Percentiles rank a stretch among this genome's conserved stretches.
These are phyloP conservation scores for Xylaria multiplex DNA, from an alignment of 2,329 filamentous ascomycete species.

Conservation along the genomic window DNA sequence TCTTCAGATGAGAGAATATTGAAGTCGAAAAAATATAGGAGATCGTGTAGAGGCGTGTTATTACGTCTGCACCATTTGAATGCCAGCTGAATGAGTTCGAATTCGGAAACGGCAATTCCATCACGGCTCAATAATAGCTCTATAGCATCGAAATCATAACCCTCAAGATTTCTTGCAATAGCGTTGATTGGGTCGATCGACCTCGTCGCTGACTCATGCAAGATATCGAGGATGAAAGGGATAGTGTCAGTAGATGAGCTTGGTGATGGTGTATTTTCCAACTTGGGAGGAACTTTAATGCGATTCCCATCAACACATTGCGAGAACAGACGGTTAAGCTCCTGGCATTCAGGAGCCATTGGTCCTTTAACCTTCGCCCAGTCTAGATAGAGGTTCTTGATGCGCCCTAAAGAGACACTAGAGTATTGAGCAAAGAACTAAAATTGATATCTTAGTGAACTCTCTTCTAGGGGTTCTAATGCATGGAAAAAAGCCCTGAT, in stretches of 20 bases:
- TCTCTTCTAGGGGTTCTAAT: neutral
- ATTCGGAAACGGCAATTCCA: constrained; percentile 24
- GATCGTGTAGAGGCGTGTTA: constrained; percentile 10
- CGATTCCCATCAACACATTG: constrained; percentile 28
- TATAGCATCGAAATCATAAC: constrained; percentile 23
- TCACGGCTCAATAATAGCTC: constrained; percentile 24
- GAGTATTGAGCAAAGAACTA: constrained; percentile 23
- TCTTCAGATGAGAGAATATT: constrained; percentile 21
- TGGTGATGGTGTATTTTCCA: constrained; percentile 13
- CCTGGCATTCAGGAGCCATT: constrained; percentile 27
- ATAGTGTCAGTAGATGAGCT: neutral
- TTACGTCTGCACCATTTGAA: constrained; percentile 26
- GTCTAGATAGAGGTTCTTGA: constrained; percentile 27
- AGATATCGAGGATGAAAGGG: constrained; percentile 20
- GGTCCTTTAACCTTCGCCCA: constrained; percentile 25
- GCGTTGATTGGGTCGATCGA: neutral
- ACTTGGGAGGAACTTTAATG: constrained; percentile 16
- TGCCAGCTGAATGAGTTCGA: constrained; percentile 21
- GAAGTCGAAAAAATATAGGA: constrained; percentile 26
- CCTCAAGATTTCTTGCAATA: constrained; percentile 1
- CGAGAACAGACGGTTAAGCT: constrained; percentile 26
- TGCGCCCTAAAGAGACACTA: constrained; percentile 20
- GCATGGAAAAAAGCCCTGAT: neutral
- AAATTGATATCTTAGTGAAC: neutral
- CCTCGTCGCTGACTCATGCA: constrained; percentile 18